Evolutionary conservation across 140 eudicot genomes (phyloP).

Genomic region (Cichorium intybus): DNA sequence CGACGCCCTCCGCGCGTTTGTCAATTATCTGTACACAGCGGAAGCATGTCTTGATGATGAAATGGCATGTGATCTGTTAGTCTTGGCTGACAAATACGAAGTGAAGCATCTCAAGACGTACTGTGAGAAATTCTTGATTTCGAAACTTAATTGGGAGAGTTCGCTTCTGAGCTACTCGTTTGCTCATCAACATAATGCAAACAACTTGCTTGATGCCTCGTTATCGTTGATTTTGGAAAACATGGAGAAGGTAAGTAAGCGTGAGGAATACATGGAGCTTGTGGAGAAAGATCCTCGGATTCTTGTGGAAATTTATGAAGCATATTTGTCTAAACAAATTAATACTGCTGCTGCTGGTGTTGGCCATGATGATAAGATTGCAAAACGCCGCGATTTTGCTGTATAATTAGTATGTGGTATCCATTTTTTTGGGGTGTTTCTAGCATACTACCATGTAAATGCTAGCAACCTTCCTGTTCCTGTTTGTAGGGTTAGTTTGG

Average conservation of each 20-base stretch:
- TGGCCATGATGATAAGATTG: slow-evolving; percentile 23
- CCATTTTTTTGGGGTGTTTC: background rate
- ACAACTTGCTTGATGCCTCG: slow-evolving; percentile 68
- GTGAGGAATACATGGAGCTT: slow-evolving; percentile 75
- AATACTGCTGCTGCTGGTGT: slow-evolving; percentile 56
- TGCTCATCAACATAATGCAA: slow-evolving; percentile 88
- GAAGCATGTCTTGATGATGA: slow-evolving; percentile 88
- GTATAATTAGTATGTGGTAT: background rate
- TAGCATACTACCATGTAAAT: background rate
- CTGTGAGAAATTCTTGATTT: slow-evolving; percentile 83
- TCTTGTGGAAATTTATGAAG: slow-evolving; percentile 79
- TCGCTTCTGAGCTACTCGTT: slow-evolving; percentile 74
- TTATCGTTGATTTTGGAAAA: slow-evolving; percentile 71
- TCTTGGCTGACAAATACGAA: slow-evolving; percentile 85
- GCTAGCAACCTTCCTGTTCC: background rate
- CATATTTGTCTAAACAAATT: slow-evolving; percentile 70
- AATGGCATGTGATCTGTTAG: slow-evolving; percentile 77
- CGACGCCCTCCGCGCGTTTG: slow-evolving; percentile 73
- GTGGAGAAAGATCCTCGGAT: slow-evolving; percentile 90
- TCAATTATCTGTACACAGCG: slow-evolving; percentile 83
- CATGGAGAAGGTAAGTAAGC: slow-evolving; percentile 74
- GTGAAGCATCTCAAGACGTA: slow-evolving; percentile 83
- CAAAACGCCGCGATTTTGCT: slow-evolving; percentile 11
- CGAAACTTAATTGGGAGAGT: slow-evolving; percentile 79
- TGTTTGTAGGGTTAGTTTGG: no score